A percentile compares a stretch with the other conserved stretches of the same genome.
These are phyloP conservation scores for Fusarium humuli DNA, from an alignment of 2,329 filamentous ascomycete genomes.

Conservation along the genomic window DNA sequence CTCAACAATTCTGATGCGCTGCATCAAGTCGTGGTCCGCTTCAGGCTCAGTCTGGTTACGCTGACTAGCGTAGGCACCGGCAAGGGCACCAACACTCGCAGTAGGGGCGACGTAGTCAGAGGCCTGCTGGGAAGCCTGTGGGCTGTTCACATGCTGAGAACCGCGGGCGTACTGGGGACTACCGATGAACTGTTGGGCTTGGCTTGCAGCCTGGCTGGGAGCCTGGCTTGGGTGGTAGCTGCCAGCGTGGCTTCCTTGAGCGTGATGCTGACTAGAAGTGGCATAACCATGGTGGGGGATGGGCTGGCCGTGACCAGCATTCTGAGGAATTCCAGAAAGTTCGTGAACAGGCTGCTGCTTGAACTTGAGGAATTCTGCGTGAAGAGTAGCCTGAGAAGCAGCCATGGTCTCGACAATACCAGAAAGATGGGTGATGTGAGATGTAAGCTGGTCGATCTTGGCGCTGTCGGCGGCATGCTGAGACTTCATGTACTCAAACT, in stretches of 20 bases:
- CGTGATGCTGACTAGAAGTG: constrained; percentile 38
- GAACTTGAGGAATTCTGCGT: constrained; percentile 71
- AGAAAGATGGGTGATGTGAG: constrained; percentile 73
- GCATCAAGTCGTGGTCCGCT: constrained; percentile 63
- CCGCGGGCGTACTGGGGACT: constrained; percentile 55
- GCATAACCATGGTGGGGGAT: constrained; percentile 47
- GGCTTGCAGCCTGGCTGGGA: constrained; percentile 50
- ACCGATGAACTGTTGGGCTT: constrained; percentile 50
- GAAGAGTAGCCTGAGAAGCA: constrained; percentile 74
- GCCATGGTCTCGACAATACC: constrained; percentile 78
- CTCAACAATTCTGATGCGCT: constrained; percentile 69
- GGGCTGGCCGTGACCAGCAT: constrained; percentile 37
- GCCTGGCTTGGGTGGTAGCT: constrained; percentile 52
- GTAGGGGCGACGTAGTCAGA: constrained; percentile 51
- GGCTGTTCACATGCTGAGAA: constrained; percentile 50
- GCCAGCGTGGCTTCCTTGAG: constrained; percentile 48
- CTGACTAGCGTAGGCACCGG: constrained; percentile 52
- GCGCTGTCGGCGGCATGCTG: constrained; percentile 63
- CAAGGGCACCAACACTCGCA: constrained; percentile 51
- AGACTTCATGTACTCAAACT: constrained; percentile 63
- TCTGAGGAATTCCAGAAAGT: constrained; percentile 50
- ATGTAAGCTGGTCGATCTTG: constrained; percentile 80
- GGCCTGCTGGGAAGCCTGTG: constrained; percentile 49
- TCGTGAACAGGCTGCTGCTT: constrained; percentile 63
- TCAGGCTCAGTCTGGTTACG: constrained; percentile 52